Base-by-base conservation (phyloP, 164 flowering plant genomes). In the Echeveria elegans region DNA sequence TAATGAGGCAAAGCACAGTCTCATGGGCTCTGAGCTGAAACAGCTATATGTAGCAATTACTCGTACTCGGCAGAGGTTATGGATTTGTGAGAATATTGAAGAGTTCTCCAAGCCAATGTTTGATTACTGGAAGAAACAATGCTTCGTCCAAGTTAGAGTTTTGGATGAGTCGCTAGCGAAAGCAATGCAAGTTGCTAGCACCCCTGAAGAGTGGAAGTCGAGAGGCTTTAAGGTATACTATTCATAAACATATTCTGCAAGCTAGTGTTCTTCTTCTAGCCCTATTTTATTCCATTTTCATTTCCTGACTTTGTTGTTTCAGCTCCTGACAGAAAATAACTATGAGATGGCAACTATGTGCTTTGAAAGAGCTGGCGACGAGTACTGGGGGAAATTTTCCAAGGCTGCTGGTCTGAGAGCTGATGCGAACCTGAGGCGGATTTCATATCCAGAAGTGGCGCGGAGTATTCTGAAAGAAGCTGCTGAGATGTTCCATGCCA, bases 1-100 rank as follows among this genome's bases (percentile, higher is more conserved):
- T 64, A 72, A 73, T 36, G 38, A 66, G 60, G 71, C 78, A 30
- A 85, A 82, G 63, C 91, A 88, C 79, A 81, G 75, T 58, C 26
- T 84, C 58, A 68, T 90, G 64, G 88, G 92, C 72, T 85, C 95
- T 47, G 97, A 90, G 71, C 77, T 90, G 66, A 90, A 86, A 76
- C 95, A 87, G 63, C 64, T 90, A 28, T 88, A 90, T 78, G 95
- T 90, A 34, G 97, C 97, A 63, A 80, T 90, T 15, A 90, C 97
- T 66, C 92, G 95, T 56, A 88, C 97, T 0, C 75, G 85, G 60
- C 95, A 90, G 70, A 77, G 97, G 70, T 72, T 90, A 30, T 88
- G 97, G 97, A 78, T 90, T 12, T 88, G 83, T 78, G 97, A 90
- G 69, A 81, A 75, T 69, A 36, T 12, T 11, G 83, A 71, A 29